Evolutionary conservation across 108 stramenopile species (phyloP).

Genomic region (Epithemia pelagica): DNA sequence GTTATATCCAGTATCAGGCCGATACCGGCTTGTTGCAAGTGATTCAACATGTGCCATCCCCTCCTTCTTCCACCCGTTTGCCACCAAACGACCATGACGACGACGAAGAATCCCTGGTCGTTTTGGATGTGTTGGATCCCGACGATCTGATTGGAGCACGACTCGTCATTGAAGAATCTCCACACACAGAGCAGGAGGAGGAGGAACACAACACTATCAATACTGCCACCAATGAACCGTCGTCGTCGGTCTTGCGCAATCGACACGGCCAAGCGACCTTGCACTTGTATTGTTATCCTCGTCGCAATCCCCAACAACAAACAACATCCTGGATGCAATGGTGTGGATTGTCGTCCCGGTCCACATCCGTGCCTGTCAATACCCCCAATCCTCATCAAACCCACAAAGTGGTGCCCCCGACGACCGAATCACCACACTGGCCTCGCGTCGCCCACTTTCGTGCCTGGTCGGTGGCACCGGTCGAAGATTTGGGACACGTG

Average conservation of each 20-base stretch:
- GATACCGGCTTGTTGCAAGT: not conserved
- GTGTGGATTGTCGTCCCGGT: slow-evolving; percentile 10
- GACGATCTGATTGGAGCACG: slow-evolving; percentile 3
- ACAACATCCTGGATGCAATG: slow-evolving; percentile 16
- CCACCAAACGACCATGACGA: not conserved
- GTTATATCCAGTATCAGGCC: not conserved
- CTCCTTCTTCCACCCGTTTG: too few relatives aligned
- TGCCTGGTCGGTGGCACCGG: slow-evolving; percentile 38
- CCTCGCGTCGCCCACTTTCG: slow-evolving; percentile 44
- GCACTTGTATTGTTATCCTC: slow-evolving; percentile 55
- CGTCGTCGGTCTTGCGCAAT: slow-evolving; percentile 13
- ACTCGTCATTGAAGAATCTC: not conserved
- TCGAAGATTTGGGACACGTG: slow-evolving; percentile 53
- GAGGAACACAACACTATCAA: not conserved
- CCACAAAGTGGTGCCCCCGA: slow-evolving; percentile 1
- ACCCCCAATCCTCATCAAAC: not conserved
- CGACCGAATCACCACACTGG: slow-evolving; percentile 9
- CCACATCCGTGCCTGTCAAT: not conserved
- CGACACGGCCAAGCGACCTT: slow-evolving; percentile 39
- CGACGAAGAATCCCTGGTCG: not conserved
- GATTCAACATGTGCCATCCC: not conserved
- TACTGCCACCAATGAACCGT: slow-evolving; percentile 28
- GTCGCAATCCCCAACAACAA: slow-evolving; percentile 18
- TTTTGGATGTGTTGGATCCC: slow-evolving; percentile 7
- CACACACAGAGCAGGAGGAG: not conserved